Percentiles rank a stretch among this genome's conserved stretches.
phyloP scores from a whole-genome alignment of 208 protist species.

The Trypanosoma grayi region DNA sequence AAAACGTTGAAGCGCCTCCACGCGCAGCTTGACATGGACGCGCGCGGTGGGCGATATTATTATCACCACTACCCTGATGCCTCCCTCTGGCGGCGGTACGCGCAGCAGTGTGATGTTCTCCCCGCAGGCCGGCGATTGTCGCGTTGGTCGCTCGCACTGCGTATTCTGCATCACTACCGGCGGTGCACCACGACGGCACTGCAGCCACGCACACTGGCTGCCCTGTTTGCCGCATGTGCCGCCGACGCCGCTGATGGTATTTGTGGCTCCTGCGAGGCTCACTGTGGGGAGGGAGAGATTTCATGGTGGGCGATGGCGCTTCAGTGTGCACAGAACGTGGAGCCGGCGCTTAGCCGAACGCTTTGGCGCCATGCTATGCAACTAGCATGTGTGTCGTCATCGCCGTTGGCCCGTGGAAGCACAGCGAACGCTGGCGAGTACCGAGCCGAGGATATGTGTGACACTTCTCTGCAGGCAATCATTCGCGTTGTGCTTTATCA shows the following conservation, averaged over 20 bases:
- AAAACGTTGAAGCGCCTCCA: constrained; percentile 27
- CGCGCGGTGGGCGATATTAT: constrained; percentile 16
- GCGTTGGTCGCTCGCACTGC: constrained; percentile 28
- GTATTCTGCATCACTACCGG: constrained; percentile 24
- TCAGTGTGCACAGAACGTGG: constrained; percentile 16
- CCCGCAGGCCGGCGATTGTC: not conserved
- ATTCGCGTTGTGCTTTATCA: constrained; percentile 21
- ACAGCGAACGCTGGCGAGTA: not conserved
- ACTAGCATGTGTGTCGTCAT: not conserved
- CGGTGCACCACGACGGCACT: constrained; percentile 12
- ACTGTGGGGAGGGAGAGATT: not conserved
- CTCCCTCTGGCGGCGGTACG: constrained; percentile 8
- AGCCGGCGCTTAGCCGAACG: constrained; percentile 8
- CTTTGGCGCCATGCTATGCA: constrained; percentile 19
- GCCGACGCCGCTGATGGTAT: constrained; percentile 2
- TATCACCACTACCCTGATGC: constrained; percentile 15
- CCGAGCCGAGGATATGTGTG: constrained; percentile 16
- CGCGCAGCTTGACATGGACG: constrained; percentile 28
- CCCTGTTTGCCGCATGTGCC: constrained; percentile 22
- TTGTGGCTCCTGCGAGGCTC: not conserved
- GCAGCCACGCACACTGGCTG: constrained; percentile 13
- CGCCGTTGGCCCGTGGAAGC: not conserved
- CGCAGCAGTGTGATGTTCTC: not conserved
- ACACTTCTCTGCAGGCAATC: constrained; percentile 19
- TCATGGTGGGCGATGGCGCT: constrained; percentile 24